Base-by-base conservation (phyloP, 129 eudicot genomes). In the Artemisia argyi region DNA sequence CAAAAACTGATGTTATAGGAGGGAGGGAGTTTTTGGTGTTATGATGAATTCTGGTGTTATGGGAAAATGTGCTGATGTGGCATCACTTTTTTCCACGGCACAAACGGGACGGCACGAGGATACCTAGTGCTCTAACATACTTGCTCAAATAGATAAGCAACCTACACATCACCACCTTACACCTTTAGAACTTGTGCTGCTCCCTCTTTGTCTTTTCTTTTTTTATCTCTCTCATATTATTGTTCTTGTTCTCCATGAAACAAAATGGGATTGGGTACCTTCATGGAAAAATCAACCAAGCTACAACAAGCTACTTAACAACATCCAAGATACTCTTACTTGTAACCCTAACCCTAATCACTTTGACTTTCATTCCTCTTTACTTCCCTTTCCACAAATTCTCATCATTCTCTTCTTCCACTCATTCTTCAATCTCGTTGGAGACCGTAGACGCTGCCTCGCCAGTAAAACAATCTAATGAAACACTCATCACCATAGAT, bases 331-430 rank as follows among this genome's bases (percentile, higher is more conserved):
- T 73, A 28, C 66, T 69, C n/a, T 32, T 73, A 32, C 17, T 82
- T 16, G 24, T 80, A 47, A 60, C 81, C 70, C 46, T 81, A n/a
- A 19, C 90, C 56, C 73, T 86, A 60, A 56, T 83, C 71, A 68
- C 61, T 71, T 65, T 88, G 28, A 56, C 81, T 4, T 3, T 79
- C 15, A 42, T 79, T 73, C 84, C 85, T 35, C 56, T 69, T 5
- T 76, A 74, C 71, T 75, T 76, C 82, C 87, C 81, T 58, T 80
- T 73, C 1, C 71, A 73, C n/a, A 55, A 50, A 0, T 69, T 72
- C 62, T 66, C 90, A 52, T 59, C 60, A 14, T 20, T 53, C 17
- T 62, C 73, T 4, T 52, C 80, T 7, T 22, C 78, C 47, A 14
- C 16, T 62, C 69, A 56, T 18, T 60, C 77, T 19, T 20, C 77